Evolutionary conservation across 768 basidiomycete species (phyloP).

Genomic region (Lactifluus piperatus): DNA sequence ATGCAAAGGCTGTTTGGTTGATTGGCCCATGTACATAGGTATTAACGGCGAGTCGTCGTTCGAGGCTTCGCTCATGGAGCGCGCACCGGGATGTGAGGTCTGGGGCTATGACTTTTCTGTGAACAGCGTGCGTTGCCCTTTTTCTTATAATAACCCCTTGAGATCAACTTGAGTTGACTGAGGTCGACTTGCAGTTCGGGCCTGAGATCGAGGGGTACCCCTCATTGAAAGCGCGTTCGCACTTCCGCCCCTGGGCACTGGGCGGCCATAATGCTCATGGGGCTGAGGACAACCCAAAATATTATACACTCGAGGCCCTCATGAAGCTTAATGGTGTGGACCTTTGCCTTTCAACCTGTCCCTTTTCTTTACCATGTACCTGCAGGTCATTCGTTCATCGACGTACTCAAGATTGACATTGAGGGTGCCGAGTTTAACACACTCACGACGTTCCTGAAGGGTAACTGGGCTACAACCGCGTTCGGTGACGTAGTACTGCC

Average conservation of each 20-base stretch:
- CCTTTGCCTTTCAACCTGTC: neutral
- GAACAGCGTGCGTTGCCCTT: conserved; percentile 28
- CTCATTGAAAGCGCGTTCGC: conserved; percentile 29
- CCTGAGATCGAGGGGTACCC: conserved; percentile 33
- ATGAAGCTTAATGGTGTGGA: conserved; percentile 53
- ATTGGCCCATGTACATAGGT: conserved; percentile 23
- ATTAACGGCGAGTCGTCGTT: conserved; percentile 46
- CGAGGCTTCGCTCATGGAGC: conserved; percentile 40
- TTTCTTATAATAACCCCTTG: neutral
- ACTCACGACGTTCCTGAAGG: conserved; percentile 37
- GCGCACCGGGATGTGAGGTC: conserved; percentile 32
- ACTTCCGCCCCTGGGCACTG: conserved; percentile 35
- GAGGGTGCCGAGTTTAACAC: conserved; percentile 63
- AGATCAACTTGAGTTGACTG: neutral
- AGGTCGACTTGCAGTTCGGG: conserved; percentile 28
- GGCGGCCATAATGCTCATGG: conserved; percentile 39
- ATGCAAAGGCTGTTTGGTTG: neutral
- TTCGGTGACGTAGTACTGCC: conserved; percentile 32
- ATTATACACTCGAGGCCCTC: conserved; percentile 54
- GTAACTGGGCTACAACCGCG: conserved; percentile 23
- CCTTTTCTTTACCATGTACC: neutral
- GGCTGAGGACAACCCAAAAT: conserved; percentile 36
- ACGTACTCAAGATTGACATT: conserved; percentile 66
- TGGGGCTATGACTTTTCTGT: conserved; percentile 39
- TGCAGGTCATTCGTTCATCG: conserved; percentile 54